phyloP scores from a whole-genome alignment of 1,284 basidiomycete genomes.

The Apiotrichum mycotoxinovorans region DNA sequence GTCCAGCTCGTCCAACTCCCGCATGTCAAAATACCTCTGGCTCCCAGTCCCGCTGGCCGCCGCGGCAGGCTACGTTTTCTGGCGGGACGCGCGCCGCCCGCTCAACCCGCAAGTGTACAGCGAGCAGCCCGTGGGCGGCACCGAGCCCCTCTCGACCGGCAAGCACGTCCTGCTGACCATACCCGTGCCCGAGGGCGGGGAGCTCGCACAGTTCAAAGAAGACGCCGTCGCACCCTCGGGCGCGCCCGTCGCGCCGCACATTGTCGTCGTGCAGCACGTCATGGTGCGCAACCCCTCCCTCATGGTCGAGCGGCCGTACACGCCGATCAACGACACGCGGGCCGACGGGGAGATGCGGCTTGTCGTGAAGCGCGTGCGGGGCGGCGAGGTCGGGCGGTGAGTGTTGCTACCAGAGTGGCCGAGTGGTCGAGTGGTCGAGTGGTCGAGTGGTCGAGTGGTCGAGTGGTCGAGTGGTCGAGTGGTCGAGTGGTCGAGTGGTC shows the following conservation, averaged over 20 bases:
- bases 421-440: too few species aligned
- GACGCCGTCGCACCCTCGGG: conserved; percentile 17
- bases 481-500: too few species aligned
- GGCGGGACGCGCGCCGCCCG: not conserved
- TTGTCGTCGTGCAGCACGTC: conserved; percentile 44
- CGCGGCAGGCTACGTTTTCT: conserved; percentile 6
- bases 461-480: too few species aligned
- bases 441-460: too few species aligned
- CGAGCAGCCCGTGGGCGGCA: conserved; percentile 26
- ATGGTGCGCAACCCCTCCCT: conserved; percentile 46
- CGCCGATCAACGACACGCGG: conserved; percentile 42
- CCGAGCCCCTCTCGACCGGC: conserved; percentile 21
- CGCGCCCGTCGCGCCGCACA: conserved; percentile 9
- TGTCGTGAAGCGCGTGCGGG: conserved; percentile 46
- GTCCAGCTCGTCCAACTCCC: not conserved
- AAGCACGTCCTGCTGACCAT: conserved; percentile 31
- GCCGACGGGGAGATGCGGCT: conserved; percentile 35
- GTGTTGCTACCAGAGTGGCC: too few species aligned
- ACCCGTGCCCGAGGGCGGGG: not conserved
- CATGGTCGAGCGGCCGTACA: conserved; percentile 49
- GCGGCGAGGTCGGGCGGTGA: conserved; percentile 49
- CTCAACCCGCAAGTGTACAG: conserved; percentile 37
- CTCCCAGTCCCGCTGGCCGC: conserved; percentile 3
- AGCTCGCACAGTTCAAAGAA: conserved; percentile 5
- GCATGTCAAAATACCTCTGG: not conserved